Conservation (phyloP, 1,139 yeast species). For the Kodamaea ohmeri region DNA sequence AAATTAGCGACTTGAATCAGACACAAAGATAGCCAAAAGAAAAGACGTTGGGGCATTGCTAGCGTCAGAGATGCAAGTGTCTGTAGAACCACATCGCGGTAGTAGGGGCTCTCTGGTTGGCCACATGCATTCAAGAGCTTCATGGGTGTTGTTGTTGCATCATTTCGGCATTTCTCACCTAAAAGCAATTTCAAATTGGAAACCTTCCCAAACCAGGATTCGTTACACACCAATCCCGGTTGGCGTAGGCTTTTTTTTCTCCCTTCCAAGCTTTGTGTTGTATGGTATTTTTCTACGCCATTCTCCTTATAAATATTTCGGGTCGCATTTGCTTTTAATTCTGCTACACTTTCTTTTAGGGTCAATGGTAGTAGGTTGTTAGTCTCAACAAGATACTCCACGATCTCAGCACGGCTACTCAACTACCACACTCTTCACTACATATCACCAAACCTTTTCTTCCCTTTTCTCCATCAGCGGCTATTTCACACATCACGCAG, state of each 20-base stretch:
- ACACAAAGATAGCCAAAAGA: not conserved
- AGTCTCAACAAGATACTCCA: not conserved
- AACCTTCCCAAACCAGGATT: constrained; percentile 8
- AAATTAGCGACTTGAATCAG: not conserved
- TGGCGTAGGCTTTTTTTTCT: constrained; percentile 5
- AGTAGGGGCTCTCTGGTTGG: no score
- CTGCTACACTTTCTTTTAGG: constrained; percentile 5
- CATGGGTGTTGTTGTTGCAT: no score
- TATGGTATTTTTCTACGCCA: constrained; percentile 5
- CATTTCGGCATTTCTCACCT: not conserved
- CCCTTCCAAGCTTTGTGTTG: constrained; percentile 5
- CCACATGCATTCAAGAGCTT: no score
- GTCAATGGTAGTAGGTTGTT: constrained; percentile 4
- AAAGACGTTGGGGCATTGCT: constrained; percentile 1
- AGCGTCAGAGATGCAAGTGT: not conserved
- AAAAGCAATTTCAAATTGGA: constrained; percentile 2
- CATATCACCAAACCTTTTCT: no score
- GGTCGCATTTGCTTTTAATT: constrained; percentile 3
- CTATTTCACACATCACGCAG: constrained; percentile 1
- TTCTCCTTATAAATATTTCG: constrained; percentile 6
- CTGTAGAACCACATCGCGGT: no score
- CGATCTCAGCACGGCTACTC: not conserved
- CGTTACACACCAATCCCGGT: constrained; percentile 7
- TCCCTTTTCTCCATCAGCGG: not conserved
- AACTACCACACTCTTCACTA: not conserved